Conservation (phyloP, 768 basidiomycete species). For the Ramaria rubella region DNA sequence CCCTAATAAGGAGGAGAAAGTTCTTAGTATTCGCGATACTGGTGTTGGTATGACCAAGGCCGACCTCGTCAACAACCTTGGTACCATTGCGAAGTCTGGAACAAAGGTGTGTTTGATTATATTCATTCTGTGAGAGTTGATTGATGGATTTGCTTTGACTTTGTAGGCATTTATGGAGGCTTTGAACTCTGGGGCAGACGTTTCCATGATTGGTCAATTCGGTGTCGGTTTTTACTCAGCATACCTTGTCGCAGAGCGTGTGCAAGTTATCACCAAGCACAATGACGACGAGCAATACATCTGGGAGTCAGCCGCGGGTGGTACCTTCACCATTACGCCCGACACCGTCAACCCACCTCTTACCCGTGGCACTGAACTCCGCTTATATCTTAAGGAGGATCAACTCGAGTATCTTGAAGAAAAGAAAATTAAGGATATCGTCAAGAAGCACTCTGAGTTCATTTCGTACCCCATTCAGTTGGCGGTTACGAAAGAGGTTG, state of each 20-base stretch:
- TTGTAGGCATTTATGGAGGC: slow-evolving; percentile 98
- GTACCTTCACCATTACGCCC: slow-evolving; percentile 96
- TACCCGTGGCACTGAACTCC: slow-evolving; percentile 90
- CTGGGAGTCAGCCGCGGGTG: slow-evolving; percentile 99
- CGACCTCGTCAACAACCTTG: slow-evolving; percentile 98
- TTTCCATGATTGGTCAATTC: slow-evolving; percentile 97
- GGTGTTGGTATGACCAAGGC: slow-evolving; percentile 99
- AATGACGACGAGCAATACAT: slow-evolving; percentile 99
- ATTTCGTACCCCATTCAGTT: slow-evolving; percentile 99
- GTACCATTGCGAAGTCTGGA: slow-evolving; percentile 92
- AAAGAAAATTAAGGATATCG: slow-evolving; percentile 98
- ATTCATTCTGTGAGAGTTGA: neutral
- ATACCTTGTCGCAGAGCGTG: slow-evolving; percentile 97
- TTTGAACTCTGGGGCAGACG: slow-evolving; percentile 79
- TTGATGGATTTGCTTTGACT: neutral
- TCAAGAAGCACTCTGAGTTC: slow-evolving; percentile 99
- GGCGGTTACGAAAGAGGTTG: slow-evolving; percentile 97
- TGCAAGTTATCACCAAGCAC: slow-evolving; percentile 98
- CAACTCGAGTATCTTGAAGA: slow-evolving; percentile 99
- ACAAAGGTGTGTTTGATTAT: slow-evolving; percentile 56
- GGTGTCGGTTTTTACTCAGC: slow-evolving; percentile 99
- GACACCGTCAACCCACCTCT: slow-evolving; percentile 87
- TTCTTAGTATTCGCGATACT: slow-evolving; percentile 85
- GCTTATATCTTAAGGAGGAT: slow-evolving; percentile 94
- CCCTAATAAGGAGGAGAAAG: slow-evolving; percentile 94